Conservation (phyloP, 495 filamentous ascomycete species). For the Neurospora cerealis region DNA sequence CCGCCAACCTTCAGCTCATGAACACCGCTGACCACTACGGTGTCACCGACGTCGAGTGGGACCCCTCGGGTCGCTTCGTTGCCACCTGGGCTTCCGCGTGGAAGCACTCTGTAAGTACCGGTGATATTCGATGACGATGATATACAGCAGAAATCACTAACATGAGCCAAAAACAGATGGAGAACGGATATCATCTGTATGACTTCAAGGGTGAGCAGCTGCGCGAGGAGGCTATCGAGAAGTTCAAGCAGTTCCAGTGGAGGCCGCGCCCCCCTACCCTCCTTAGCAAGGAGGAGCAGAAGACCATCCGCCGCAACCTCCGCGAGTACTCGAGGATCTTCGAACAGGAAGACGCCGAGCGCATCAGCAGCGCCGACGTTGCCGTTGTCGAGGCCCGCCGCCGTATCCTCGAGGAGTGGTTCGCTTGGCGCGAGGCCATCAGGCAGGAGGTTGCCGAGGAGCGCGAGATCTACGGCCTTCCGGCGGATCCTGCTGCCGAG, state of each 20-base stretch:
- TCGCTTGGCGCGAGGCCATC: constrained; percentile 68
- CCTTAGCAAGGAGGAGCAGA: constrained; percentile 89
- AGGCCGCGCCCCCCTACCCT: constrained; percentile 83
- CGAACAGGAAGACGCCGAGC: constrained; percentile 88
- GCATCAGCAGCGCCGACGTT: constrained; percentile 82
- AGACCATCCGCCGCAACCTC: constrained; percentile 94
- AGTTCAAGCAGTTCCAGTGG: constrained; percentile 96
- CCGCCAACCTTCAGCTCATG: constrained; percentile 90
- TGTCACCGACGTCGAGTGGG: constrained; percentile 96
- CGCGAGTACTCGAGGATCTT: constrained; percentile 91
- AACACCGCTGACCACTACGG: constrained; percentile 90
- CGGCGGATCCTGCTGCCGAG: constrained; percentile 51
- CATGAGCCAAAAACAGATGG: constrained; percentile 57
- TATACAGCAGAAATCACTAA: constrained; percentile 25
- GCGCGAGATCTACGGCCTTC: constrained; percentile 54
- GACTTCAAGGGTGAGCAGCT: constrained; percentile 87
- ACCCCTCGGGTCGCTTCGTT: constrained; percentile 88
- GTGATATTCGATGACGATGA: neutral
- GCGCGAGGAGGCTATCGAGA: constrained; percentile 85
- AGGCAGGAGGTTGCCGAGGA: constrained; percentile 67
- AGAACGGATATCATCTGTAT: constrained; percentile 97
- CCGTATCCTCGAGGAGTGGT: constrained; percentile 79
- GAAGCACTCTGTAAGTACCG: constrained; percentile 75
- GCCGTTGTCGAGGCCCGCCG: constrained; percentile 84
- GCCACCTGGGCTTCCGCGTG: constrained; percentile 85